Evolutionary conservation across 2,329 filamentous ascomycete species (phyloP), one percentile per base, ranked within the genome.

Genomic region (Colletotrichum incanum): DNA sequence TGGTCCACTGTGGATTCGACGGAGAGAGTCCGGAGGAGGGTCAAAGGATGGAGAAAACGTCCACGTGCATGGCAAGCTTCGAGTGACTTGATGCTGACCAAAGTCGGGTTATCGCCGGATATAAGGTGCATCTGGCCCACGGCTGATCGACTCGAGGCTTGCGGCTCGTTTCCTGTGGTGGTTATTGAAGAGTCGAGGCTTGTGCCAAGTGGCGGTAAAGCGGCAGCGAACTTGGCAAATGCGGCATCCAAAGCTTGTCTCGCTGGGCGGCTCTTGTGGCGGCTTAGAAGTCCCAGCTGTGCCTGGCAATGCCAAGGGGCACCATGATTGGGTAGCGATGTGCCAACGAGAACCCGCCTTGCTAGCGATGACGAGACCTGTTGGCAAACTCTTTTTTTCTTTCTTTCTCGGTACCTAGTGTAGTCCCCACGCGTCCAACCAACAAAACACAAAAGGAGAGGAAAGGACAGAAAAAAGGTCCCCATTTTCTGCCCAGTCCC

Each of bases 201-300:
- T 56, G 9, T 69, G 65, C 65, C 69, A 69, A 72, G 65, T 65
- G 63, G 65, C 69, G 69, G 65, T n/a, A 69, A 52, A 47, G 50
- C 68, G 56, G 68, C 68, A 62, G 64, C 64, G 12, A 60, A 31
- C 63, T 71, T 71, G 67, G 67, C 67, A 55, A 41, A 60, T 58
- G 26, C 43, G 52, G 65, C 59, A 31, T 64, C 28, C 23, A 54
- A 72, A 72, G 70, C 65, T 72, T 72, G 66, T 72, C 70, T 65
- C 60, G 23, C 18, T 37, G 8, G 68, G 64, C 58, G 52, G 52
- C 59, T 49, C 67, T 62, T 20, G 47, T 55, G 54, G 59, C 41
- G 63, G 41, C 58, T 34, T 59, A 55, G 39, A 34, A 47, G 9
- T 45, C 26, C 26, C 37, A 26, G 45, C 52, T 39, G 45, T 60